Percentiles rank a stretch among this genome's conserved stretches.
Conservation (phyloP, 2,329 filamentous ascomycete species). For the Orbilia brochopaga region DNA sequence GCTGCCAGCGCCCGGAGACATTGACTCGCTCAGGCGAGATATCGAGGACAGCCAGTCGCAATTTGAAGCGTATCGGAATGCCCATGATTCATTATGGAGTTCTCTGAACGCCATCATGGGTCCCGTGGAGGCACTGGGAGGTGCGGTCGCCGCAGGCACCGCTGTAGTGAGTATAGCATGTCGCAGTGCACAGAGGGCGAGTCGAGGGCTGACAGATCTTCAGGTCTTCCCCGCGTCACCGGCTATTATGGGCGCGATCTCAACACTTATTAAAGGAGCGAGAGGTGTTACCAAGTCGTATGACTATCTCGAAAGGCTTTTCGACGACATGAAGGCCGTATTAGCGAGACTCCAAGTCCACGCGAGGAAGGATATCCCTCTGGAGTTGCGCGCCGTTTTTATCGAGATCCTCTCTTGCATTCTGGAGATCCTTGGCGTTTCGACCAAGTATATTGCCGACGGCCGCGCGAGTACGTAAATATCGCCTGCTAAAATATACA, state of each 20-base stretch:
- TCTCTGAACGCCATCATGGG: conserved; percentile 18
- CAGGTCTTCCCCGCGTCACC: conserved; percentile 11
- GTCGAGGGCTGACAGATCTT: neutral
- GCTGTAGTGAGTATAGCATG: neutral
- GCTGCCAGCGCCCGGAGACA: neutral
- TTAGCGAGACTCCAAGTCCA: conserved; percentile 17
- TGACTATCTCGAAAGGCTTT: conserved; percentile 25
- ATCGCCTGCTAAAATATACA: neutral
- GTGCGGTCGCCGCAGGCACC: neutral
- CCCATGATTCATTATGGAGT: conserved; percentile 11
- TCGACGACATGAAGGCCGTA: conserved; percentile 18
- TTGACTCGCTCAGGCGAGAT: conserved; percentile 6
- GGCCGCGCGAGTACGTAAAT: conserved; percentile 11
- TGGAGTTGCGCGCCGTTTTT: conserved; percentile 5
- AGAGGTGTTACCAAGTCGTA: conserved; percentile 25
- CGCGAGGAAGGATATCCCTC: neutral
- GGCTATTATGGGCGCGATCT: conserved; percentile 14
- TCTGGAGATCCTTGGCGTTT: conserved; percentile 24
- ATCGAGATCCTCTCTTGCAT: conserved; percentile 18
- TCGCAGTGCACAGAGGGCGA: neutral
- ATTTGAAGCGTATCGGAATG: conserved; percentile 6
- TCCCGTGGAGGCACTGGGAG: conserved; percentile 15
- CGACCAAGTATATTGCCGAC: conserved; percentile 27
- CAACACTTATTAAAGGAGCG: conserved; percentile 12
- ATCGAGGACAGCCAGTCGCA: conserved; percentile 9